Percentiles rank a stretch among this genome's conserved stretches.
phyloP scores from a whole-genome alignment of 2,329 filamentous ascomycete species.

The Pseudocercospora eumusae region DNA sequence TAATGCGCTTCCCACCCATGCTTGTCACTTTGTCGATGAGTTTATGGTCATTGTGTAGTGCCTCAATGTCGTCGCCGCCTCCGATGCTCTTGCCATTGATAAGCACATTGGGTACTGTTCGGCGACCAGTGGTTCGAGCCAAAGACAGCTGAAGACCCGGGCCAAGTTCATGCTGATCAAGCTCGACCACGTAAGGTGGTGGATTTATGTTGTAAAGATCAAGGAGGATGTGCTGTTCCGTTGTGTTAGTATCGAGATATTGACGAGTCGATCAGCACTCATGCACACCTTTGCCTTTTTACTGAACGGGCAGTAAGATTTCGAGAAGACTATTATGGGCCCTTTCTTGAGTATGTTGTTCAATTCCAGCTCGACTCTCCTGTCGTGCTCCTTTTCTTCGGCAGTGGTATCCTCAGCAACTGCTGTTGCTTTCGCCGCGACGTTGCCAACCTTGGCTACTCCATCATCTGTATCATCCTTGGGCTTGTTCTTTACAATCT shows the following conservation, averaged over 20 bases:
- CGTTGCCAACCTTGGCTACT: slow-evolving; percentile 50
- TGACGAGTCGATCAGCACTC: not conserved
- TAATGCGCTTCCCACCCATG: slow-evolving; percentile 69
- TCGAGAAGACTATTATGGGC: slow-evolving; percentile 93
- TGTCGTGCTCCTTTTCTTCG: slow-evolving; percentile 59
- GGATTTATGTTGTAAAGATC: slow-evolving; percentile 83
- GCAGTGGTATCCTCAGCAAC: slow-evolving; percentile 22
- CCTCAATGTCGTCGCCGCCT: slow-evolving; percentile 81
- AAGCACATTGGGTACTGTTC: slow-evolving; percentile 89
- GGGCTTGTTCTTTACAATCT: slow-evolving; percentile 37
- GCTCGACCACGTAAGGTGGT: slow-evolving; percentile 81
- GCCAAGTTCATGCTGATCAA: slow-evolving; percentile 80
- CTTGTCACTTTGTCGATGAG: slow-evolving; percentile 71
- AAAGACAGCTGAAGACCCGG: slow-evolving; percentile 68
- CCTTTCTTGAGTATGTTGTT: slow-evolving; percentile 79
- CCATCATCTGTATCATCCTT: slow-evolving; percentile 44
- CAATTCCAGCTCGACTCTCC: slow-evolving; percentile 69
- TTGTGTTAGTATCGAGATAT: not conserved
- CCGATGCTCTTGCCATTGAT: slow-evolving; percentile 87
- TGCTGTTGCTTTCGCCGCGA: slow-evolving; percentile 37
- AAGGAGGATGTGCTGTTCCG: slow-evolving; percentile 63
- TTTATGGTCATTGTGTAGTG: slow-evolving; percentile 61
- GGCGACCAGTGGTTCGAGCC: slow-evolving; percentile 70
- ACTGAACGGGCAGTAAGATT: slow-evolving; percentile 86
- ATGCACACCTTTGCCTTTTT: slow-evolving; percentile 69